Percentiles rank a stretch among this genome's conserved stretches.
phyloP scores from a whole-genome alignment of 768 basidiomycete genomes.

The Termitomyces titanicus region DNA sequence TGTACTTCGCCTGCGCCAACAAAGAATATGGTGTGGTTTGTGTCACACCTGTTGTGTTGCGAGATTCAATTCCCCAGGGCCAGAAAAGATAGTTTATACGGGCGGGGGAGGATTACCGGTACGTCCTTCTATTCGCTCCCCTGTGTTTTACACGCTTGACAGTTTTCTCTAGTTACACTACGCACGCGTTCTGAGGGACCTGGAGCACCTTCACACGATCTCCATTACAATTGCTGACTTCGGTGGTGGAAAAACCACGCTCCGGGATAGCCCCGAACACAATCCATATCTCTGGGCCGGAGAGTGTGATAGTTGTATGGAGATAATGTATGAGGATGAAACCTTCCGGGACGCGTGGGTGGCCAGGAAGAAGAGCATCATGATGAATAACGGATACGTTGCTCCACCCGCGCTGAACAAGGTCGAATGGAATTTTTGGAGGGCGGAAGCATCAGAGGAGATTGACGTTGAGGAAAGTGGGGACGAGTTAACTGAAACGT shows the following conservation, averaged over 20 bases:
- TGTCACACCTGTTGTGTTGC: constrained; percentile 29
- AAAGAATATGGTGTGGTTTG: constrained; percentile 31
- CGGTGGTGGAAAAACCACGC: constrained; percentile 15
- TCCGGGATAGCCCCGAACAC: constrained; percentile 15
- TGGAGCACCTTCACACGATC: constrained; percentile 26
- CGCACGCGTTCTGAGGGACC: constrained; percentile 20
- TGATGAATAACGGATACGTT: constrained; percentile 14
- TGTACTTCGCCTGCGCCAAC: constrained; percentile 22
- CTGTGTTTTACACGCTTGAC: background rate
- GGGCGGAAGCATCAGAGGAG: constrained; percentile 13
- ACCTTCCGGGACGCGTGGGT: constrained; percentile 27
- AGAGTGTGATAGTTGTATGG: constrained; percentile 34
- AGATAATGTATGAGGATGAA: constrained; percentile 30
- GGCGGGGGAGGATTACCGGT: constrained; percentile 33
- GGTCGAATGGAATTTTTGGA: constrained; percentile 30
- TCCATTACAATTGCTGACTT: constrained; percentile 26
- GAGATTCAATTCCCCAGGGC: constrained; percentile 21
- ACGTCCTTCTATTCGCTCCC: constrained; percentile 6
- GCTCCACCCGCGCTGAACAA: constrained; percentile 24
- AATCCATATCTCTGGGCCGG: constrained; percentile 29
- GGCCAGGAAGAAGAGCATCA: constrained; percentile 24
- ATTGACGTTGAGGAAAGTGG: constrained; percentile 13
- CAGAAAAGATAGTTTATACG: constrained; percentile 24
- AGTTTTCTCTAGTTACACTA: constrained; percentile 27
- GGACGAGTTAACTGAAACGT: constrained; percentile 7